Percentiles rank a stretch among this genome's conserved stretches.
phyloP scores from a whole-genome alignment of 1,139 yeast genomes.

The Kluyveromyces sp. region DNA sequence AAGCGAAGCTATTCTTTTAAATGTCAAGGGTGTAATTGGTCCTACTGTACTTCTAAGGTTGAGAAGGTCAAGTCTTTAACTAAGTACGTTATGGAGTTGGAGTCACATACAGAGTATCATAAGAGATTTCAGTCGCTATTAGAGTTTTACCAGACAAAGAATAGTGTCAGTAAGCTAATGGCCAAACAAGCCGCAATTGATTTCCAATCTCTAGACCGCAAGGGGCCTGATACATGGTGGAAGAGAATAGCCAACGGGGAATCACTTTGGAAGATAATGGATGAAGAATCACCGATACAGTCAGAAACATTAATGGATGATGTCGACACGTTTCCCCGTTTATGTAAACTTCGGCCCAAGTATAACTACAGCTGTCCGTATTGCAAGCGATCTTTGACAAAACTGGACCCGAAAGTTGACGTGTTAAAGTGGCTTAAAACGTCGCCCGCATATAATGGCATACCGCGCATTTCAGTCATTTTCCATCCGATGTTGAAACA shows the following conservation, averaged over 20 bases:
- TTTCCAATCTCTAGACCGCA: not conserved
- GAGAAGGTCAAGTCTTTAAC: slow-evolving; percentile 6
- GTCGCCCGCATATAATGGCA: not conserved
- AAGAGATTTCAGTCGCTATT: slow-evolving; percentile 4
- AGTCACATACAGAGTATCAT: not conserved
- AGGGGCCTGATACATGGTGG: not conserved
- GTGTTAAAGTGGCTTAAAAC: slow-evolving; percentile 22
- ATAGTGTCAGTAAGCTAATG: slow-evolving; percentile 2
- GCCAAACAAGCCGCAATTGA: not conserved
- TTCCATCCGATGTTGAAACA: not conserved
- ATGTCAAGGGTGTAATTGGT: slow-evolving; percentile 11
- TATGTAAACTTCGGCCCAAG: not conserved
- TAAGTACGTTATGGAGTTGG: slow-evolving; percentile 6
- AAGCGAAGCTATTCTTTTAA: slow-evolving; percentile 4
- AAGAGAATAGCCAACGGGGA: slow-evolving; percentile 5
- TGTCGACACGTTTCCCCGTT: not conserved
- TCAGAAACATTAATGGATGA: not conserved
- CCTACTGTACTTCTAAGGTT: slow-evolving; percentile 4
- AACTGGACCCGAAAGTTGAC: slow-evolving; percentile 24
- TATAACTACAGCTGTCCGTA: slow-evolving; percentile 9
- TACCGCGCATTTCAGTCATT: not conserved
- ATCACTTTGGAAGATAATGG: slow-evolving; percentile 7
- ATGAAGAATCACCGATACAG: slow-evolving; percentile 4
- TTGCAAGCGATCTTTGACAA: slow-evolving; percentile 14
- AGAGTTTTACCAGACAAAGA: slow-evolving; percentile 4